Base-by-base conservation (phyloP, 768 basidiomycete genomes). In the Hortiboletus flavorubellus region DNA sequence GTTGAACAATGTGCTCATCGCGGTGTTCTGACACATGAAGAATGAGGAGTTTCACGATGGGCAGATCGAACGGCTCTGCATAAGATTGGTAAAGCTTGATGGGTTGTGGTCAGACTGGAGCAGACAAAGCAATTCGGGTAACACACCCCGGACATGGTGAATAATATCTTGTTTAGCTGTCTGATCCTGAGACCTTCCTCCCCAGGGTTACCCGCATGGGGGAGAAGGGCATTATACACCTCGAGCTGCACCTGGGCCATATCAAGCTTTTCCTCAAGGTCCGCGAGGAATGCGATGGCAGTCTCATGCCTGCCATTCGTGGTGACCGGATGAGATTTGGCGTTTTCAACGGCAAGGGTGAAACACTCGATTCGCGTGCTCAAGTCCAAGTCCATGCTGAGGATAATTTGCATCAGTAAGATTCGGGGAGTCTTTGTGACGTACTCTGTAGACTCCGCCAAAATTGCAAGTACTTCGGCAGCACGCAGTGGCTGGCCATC, bases 191-290 rank as follows among this genome's bases (percentile, higher is more conserved):
- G 79, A 39, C 86, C 83, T 51, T 84, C 80, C 59, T 82, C 84
- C 2, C 78, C 80, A 12, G 81, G 80, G 55, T 87, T 82, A 56
- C 79, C 75, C 30, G 82, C 72, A 57, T 84, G 86, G 16, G 86
- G 83, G 8, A 76, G 67, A 15, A 93, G 77, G 11, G 77, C 74
- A 59, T 89, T 81, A 64, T 85, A 90, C 45, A 97, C 81, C 70
- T 98, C 96, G n/a, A 95, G 75, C 67, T 99, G 97, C 9, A 98
- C 93, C 72, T 96, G 90, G 7, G 94, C 91, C 26, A 99, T 97
- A 42, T 99, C 97, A 12, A 98, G 81, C 68, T 94, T 93, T 72
- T 99, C 97, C 75, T 98, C 95, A 18, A 97, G 77, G 61, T 91
- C 89, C 0, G 89, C 91, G n/a, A 96, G 80, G 77, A 98, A 97